Evolutionary conservation across 2,329 filamentous ascomycete species (phyloP).

Genomic region (Scortechinia acanthostroma): DNA sequence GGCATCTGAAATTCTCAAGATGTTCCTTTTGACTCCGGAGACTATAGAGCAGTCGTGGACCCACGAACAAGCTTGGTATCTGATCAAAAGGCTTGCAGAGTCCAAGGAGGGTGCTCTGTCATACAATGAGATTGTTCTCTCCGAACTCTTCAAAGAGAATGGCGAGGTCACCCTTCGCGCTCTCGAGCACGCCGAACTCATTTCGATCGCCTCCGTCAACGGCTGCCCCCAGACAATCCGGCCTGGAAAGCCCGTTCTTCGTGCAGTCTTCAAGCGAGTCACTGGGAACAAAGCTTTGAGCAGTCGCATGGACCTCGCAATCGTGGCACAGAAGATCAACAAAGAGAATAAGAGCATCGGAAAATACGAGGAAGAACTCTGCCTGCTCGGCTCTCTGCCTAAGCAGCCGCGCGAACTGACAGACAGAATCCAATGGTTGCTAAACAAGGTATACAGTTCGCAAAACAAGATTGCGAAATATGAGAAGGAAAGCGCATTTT

Average conservation of each 20-base stretch:
- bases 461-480: slow-evolving; percentile 38
- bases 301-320: slow-evolving; percentile 22
- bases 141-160: slow-evolving; percentile 43
- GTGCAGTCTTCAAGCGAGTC: slow-evolving; percentile 45
- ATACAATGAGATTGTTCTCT: slow-evolving; percentile 55
- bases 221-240: slow-evolving; percentile 52
- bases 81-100: slow-evolving; percentile 49
- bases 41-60: slow-evolving; percentile 36
- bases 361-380: slow-evolving; percentile 39
- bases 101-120: slow-evolving; percentile 33
- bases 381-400: slow-evolving; percentile 30
- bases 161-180: slow-evolving; percentile 50
- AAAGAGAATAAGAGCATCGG: slow-evolving; percentile 36
- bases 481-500: slow-evolving; percentile 30
- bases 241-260: slow-evolving; percentile 58
- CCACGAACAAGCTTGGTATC: slow-evolving; percentile 55
- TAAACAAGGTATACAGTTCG: slow-evolving; percentile 32
- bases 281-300: slow-evolving; percentile 12
- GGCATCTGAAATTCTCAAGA: slow-evolving; percentile 59
- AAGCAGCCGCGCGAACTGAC: slow-evolving; percentile 31
- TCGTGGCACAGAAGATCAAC: slow-evolving; percentile 32
- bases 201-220: slow-evolving; percentile 46
- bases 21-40: slow-evolving; percentile 49
- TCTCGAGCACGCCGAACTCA: slow-evolving; percentile 60
- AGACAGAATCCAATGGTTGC: slow-evolving; percentile 32